Conservation (phyloP, 179 eudicot species). For the Camellia oleifera region DNA sequence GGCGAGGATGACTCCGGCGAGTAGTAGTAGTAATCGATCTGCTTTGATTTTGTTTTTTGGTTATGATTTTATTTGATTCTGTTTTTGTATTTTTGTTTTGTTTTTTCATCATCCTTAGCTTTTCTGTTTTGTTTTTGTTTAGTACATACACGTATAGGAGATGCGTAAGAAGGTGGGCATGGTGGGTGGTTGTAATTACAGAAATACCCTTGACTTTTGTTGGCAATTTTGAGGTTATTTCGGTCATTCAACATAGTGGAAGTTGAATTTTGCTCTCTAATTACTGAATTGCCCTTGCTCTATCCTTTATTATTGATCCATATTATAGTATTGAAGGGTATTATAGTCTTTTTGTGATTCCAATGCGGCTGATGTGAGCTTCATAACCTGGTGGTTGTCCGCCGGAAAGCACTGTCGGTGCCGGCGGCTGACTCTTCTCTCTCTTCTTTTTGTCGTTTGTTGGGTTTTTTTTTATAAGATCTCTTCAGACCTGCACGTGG, state of each 20-base stretch:
- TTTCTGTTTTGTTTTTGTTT: not conserved
- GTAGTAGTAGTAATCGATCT: not conserved
- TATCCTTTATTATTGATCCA: not conserved
- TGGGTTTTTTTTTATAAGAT: not conserved
- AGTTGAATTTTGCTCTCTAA: too few species aligned
- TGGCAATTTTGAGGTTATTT: not conserved
- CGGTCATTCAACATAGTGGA: not conserved
- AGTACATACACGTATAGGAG: not conserved
- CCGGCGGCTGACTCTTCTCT: not conserved
- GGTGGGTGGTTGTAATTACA: not conserved
- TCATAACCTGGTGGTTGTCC: not conserved
- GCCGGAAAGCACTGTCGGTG: not conserved
- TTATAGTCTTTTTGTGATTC: not conserved
- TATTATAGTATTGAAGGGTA: not conserved
- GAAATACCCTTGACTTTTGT: not conserved
- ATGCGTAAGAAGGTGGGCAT: not conserved
- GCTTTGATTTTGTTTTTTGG: not conserved
- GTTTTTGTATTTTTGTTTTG: not conserved
- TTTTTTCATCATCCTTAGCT: too few species aligned
- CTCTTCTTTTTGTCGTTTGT: not conserved
- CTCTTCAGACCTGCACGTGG: too few species aligned
- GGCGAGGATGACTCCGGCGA: conserved; percentile 51
- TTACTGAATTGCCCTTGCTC: not conserved
- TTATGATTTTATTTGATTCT: not conserved
- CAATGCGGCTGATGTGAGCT: not conserved